phyloP scores from a whole-genome alignment of 1,284 basidiomycete species.

The Ustilago tritici region DNA sequence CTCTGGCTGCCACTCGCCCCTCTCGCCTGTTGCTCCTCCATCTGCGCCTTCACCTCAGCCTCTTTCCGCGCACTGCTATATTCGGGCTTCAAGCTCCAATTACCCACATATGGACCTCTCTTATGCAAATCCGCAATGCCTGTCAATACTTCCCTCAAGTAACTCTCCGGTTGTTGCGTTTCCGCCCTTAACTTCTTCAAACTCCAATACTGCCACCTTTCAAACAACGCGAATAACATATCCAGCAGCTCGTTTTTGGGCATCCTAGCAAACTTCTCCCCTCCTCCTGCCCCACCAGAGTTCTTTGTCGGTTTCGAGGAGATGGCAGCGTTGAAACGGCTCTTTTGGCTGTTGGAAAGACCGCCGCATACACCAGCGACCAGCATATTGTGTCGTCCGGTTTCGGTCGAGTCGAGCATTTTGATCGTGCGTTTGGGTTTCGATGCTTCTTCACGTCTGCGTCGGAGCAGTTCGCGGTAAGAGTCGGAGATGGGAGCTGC shows the following conservation, averaged over 20 bases:
- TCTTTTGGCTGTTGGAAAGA: slow-evolving; percentile 8
- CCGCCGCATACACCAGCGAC: slow-evolving; percentile 63
- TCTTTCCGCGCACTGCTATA: slow-evolving; percentile 36
- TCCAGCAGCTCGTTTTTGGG: slow-evolving; percentile 89
- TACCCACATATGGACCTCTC: slow-evolving; percentile 76
- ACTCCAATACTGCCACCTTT: slow-evolving; percentile 83
- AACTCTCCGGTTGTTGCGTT: slow-evolving; percentile 90
- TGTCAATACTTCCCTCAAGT: slow-evolving; percentile 85
- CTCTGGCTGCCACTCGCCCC: slow-evolving; percentile 2
- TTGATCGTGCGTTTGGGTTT: slow-evolving; percentile 71
- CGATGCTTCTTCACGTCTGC: slow-evolving; percentile 70
- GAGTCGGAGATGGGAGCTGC: slow-evolving; percentile 66
- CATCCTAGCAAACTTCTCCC: slow-evolving; percentile 85
- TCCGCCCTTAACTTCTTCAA: slow-evolving; percentile 82
- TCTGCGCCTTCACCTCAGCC: slow-evolving; percentile 19
- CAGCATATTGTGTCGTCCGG: slow-evolving; percentile 69
- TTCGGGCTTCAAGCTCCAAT: slow-evolving; percentile 70
- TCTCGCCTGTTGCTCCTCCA: slow-evolving; percentile 13
- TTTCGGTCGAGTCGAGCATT: slow-evolving; percentile 70
- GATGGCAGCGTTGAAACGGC: neutral
- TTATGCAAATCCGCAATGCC: slow-evolving; percentile 85
- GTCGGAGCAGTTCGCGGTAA: slow-evolving; percentile 71
- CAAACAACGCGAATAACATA: slow-evolving; percentile 83
- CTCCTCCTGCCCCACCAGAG: neutral
- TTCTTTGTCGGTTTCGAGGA: slow-evolving; percentile 52